These are phyloP conservation scores for Warburgia ugandensis DNA, from an alignment of 164 flowering plant species.

Conservation along the genomic window DNA sequence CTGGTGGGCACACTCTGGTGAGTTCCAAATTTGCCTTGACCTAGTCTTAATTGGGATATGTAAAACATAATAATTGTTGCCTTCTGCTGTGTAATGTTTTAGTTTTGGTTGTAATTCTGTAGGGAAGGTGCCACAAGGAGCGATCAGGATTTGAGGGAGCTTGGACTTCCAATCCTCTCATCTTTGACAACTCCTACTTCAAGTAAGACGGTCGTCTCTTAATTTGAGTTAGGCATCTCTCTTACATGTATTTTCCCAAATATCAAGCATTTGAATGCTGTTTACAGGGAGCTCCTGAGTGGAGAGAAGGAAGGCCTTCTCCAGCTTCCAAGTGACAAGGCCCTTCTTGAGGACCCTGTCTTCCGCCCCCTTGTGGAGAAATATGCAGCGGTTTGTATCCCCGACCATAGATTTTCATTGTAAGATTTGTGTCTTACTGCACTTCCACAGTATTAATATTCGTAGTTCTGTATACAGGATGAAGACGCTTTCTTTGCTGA, in stretches of 20 bases:
- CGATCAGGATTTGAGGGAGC: constrained; percentile 65
- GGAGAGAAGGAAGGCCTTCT: constrained; percentile 51
- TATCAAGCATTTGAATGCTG: not conserved
- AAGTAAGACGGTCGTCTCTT: constrained; percentile 18
- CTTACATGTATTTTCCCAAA: not conserved
- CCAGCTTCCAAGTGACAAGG: constrained; percentile 48
- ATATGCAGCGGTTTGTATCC: constrained; percentile 43
- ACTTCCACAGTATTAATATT: not conserved
- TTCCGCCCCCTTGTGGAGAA: constrained; percentile 48
- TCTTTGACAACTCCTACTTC: constrained; percentile 56
- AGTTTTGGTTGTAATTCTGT: not conserved
- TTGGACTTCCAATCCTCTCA: constrained; percentile 48
- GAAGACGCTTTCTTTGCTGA: constrained; percentile 36
- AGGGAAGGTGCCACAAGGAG: constrained; percentile 67
- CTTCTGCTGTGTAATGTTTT: not conserved
- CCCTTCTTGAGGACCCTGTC: constrained; percentile 36
- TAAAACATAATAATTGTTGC: too few species aligned
- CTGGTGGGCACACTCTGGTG: constrained; percentile 62
- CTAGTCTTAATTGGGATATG: not conserved
- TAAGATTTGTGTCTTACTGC: not conserved
- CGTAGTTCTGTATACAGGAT: constrained; percentile 14
- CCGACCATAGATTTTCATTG: not conserved
- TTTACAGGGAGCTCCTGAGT: constrained; percentile 34
- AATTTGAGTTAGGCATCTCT: not conserved
- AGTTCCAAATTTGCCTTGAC: not conserved